Conservation (phyloP, 2,329 filamentous ascomycete genomes). For the Lasiodiplodia hormozganensis region DNA sequence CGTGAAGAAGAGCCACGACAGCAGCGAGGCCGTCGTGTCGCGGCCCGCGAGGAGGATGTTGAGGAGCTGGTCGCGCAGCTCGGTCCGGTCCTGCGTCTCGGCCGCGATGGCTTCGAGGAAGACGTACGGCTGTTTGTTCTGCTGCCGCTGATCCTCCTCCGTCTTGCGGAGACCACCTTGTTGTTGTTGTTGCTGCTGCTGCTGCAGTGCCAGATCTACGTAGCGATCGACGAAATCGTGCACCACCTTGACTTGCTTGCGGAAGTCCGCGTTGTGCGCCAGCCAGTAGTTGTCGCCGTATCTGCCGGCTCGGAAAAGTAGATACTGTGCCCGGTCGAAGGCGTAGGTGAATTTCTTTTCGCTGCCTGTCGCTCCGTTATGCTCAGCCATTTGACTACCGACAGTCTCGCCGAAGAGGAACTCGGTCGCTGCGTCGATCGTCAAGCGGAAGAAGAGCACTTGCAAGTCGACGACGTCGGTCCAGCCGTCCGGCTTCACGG, state of each 20-base stretch:
- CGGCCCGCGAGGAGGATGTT: slow-evolving; percentile 53
- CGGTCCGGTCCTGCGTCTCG: slow-evolving; percentile 51
- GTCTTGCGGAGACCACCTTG: neutral
- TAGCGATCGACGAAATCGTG: slow-evolving; percentile 54
- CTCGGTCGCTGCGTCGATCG: slow-evolving; percentile 57
- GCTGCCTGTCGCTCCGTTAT: neutral
- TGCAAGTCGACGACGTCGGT: slow-evolving; percentile 46
- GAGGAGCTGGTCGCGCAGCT: slow-evolving; percentile 53
- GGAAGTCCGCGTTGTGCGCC: neutral
- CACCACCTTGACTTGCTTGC: neutral
- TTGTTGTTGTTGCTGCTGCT: slow-evolving; percentile 45
- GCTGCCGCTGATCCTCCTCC: no score
- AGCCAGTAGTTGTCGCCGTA: slow-evolving; percentile 45
- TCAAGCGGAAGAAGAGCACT: slow-evolving; percentile 55
- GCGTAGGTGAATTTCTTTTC: neutral
- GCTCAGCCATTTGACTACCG: neutral
- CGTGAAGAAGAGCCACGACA: slow-evolving; percentile 50
- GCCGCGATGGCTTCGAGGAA: slow-evolving; percentile 56
- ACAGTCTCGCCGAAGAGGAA: slow-evolving; percentile 52
- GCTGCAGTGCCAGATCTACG: slow-evolving; percentile 53
- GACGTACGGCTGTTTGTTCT: slow-evolving; percentile 42
- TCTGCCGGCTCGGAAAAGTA: slow-evolving; percentile 41
- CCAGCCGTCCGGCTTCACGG: slow-evolving; percentile 54
- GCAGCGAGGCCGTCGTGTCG: slow-evolving; percentile 48
- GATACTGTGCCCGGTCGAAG: neutral